Percentiles rank a stretch among this genome's conserved stretches.
phyloP scores from a whole-genome alignment of 331 rosid species.

The Arachis monticola region DNA sequence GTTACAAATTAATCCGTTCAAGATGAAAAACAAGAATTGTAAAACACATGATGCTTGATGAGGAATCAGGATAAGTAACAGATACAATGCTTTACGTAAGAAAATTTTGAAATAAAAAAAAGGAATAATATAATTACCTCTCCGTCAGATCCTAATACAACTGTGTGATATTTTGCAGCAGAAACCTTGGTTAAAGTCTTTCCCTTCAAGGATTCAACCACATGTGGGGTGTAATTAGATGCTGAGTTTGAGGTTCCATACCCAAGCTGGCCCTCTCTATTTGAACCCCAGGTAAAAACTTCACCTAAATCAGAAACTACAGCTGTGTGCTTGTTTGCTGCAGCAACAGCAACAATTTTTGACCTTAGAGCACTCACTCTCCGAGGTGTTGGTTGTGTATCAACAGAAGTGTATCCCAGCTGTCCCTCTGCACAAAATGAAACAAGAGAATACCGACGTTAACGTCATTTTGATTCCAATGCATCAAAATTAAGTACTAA shows the following conservation, averaged over 20 bases:
- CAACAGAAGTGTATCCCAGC: conserved; percentile 96
- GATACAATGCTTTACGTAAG: not conserved
- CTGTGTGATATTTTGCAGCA: conserved; percentile 88
- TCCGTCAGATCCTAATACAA: conserved; percentile 93
- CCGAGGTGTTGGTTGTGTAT: conserved; percentile 94
- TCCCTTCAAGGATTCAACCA: conserved; percentile 94
- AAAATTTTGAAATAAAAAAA: conserved; percentile 19
- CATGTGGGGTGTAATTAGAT: conserved; percentile 89
- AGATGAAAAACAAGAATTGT: too few species aligned
- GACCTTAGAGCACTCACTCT: conserved; percentile 84
- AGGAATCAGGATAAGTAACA: too few species aligned
- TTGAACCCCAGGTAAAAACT: conserved; percentile 97
- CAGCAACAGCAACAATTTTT: conserved; percentile 82
- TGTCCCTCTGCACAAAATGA: conserved; percentile 80
- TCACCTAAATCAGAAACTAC: conserved; percentile 89
- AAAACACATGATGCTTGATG: too few species aligned
- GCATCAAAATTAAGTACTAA: conserved; percentile 23
- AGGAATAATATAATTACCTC: conserved; percentile 67
- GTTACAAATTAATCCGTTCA: too few species aligned
- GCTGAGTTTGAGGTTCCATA: conserved; percentile 99
- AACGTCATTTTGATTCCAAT: conserved; percentile 36
- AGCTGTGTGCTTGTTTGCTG: conserved; percentile 97
- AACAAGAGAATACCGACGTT: conserved; percentile 26
- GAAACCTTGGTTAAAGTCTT: conserved; percentile 73
- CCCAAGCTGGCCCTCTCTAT: conserved; percentile 96